Base-by-base conservation (phyloP, 768 basidiomycete species). In the Zangia roseola region DNA sequence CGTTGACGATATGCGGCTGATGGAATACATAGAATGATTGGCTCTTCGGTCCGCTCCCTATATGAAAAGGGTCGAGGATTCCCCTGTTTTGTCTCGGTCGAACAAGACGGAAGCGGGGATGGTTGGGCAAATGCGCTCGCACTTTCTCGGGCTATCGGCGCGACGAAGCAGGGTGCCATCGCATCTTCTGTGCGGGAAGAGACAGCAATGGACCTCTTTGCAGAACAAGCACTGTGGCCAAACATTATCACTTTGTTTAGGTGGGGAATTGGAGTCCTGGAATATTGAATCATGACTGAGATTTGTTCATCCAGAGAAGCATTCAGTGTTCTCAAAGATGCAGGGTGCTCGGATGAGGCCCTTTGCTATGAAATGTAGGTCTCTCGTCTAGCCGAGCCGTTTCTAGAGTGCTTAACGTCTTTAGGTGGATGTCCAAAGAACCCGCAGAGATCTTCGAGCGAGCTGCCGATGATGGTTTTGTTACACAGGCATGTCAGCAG, bases 361-460 rank as follows among this genome's bases (percentile, higher is more conserved):
- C 67, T 83, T 4, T 83, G 81, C 52, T 83, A 83, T 60, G 82
- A 84, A 59, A 82, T 83, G 82, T 82, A 16, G 24, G 65, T 57
- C 4, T 5, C 33, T 37, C n/a, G 8, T 41, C n/a, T 19, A 42
- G 10, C 10, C 16, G 1, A n/a, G 19, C 34, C 25, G 51, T 30
- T 5, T 12, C 7, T 39, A 19, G 35, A 46, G 26, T 40, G 8
- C 47, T 42, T 19, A 31, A 24, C 4, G 19, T 9, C 16, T 36
- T 41, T 26, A 81, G 82, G 81, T 83, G 83, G 82, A 84, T 84
- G 81, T 83, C 82, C 21, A 84, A 83, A 56, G 82, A 84, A 56
- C 82, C 83, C 1, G 82, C 82, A 7, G 82, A 83, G 56, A 83
- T 84, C 34, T 84, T 84, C 59, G 83, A 84, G 62, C 71, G 79